Evolutionary conservation across 805 yeast genomes (phyloP).

Genomic region (Candida krabiensis): DNA sequence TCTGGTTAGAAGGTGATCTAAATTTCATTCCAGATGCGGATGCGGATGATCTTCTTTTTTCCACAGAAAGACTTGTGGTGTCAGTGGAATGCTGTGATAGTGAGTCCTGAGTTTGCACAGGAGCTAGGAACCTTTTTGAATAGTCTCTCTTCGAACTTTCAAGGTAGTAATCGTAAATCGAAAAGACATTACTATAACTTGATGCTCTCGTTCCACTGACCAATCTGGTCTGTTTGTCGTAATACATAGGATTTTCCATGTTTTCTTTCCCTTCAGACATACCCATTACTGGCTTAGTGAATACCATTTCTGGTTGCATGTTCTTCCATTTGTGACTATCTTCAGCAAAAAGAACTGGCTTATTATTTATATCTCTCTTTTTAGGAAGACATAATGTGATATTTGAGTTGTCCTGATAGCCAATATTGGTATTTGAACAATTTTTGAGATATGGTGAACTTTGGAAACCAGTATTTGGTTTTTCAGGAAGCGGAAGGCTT

Average conservation of each 20-base stretch:
- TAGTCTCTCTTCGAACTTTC: slow-evolving; percentile 5
- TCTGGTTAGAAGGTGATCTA: slow-evolving; percentile 7
- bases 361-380: too few species aligned
- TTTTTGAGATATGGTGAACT: not conserved
- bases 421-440: not conserved
- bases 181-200: slow-evolving; percentile 4
- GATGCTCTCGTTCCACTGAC: not conserved
- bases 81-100: not conserved
- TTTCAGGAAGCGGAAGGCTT: too few species aligned
- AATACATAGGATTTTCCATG: not conserved
- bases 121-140: not conserved
- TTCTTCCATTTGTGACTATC: too few species aligned
- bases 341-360: too few species aligned
- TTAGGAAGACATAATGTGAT: not conserved
- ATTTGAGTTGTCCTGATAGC: not conserved
- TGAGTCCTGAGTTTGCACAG: not conserved
- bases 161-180: slow-evolving; percentile 8
- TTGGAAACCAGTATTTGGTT: not conserved
- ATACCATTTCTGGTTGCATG: too few species aligned
- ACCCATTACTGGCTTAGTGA: too few species aligned
- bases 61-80: slow-evolving; percentile 1
- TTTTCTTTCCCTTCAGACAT: not conserved
- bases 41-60: not conserved
- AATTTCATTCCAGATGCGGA: not conserved
- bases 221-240: not conserved